Evolutionary conservation across 208 protist species (phyloP).

Genomic region (Acanthamoeba lugdunensis): DNA sequence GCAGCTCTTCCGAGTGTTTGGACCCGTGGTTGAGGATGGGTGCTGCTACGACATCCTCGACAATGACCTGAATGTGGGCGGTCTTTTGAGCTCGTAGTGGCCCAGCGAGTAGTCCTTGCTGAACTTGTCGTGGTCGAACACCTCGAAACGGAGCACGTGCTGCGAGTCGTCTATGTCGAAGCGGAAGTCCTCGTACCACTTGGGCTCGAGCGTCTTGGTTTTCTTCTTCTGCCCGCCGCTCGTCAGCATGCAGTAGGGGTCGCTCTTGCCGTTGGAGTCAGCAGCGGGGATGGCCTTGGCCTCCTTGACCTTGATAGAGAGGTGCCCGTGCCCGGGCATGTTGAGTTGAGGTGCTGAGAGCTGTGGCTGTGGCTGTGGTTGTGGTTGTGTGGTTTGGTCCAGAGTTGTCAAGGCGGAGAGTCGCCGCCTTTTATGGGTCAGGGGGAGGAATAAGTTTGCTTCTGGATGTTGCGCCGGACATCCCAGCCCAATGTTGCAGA

Average conservation of each 20-base stretch:
- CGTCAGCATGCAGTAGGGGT: constrained; percentile 8
- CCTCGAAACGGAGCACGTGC: constrained; percentile 12
- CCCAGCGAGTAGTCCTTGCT: constrained; percentile 72
- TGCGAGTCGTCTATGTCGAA: constrained; percentile 51
- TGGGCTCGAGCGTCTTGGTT: constrained; percentile 23
- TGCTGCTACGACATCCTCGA: no score
- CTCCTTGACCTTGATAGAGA: constrained; percentile 37
- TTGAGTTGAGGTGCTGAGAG: neutral
- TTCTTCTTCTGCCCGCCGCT: constrained; percentile 63
- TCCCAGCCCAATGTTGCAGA: no score
- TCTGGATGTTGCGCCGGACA: no score
- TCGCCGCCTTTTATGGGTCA: no score
- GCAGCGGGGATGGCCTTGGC: constrained; percentile 61
- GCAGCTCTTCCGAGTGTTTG: no score
- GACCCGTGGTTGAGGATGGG: no score
- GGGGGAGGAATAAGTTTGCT: no score
- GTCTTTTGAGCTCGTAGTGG: constrained; percentile 60
- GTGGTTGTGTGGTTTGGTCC: neutral
- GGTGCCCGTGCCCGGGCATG: constrained; percentile 34
- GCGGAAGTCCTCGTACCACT: constrained; percentile 66
- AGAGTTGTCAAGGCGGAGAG: no score
- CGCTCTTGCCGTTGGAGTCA: constrained; percentile 56
- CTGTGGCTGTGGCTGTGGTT: constrained; percentile 41
- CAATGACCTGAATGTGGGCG: no score
- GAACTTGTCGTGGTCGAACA: constrained; percentile 72